These are phyloP conservation scores for Hypocreales sp. DNA, from an alignment of 2,329 filamentous ascomycete genomes.

Conservation along the genomic window DNA sequence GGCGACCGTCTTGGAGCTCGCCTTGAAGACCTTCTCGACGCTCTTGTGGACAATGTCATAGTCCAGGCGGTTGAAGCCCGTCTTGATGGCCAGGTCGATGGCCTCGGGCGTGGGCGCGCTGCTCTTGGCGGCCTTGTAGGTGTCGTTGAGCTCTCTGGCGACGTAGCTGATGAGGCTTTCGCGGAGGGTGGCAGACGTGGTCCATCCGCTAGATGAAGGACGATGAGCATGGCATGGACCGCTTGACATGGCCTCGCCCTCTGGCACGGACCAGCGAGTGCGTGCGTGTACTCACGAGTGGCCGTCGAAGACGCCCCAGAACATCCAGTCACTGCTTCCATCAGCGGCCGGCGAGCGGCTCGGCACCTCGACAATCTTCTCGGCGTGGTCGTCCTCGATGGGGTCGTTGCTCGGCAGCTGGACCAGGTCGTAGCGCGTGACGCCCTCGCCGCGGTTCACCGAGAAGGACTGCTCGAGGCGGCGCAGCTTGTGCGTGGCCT, in stretches of 20 bases:
- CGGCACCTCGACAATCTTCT: slow-evolving; percentile 91
- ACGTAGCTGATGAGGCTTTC: slow-evolving; percentile 88
- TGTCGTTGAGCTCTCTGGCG: slow-evolving; percentile 79
- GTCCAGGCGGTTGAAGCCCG: slow-evolving; percentile 75
- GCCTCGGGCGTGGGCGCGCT: slow-evolving; percentile 60
- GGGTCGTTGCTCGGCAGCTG: slow-evolving; percentile 94
- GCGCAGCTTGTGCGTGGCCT: slow-evolving; percentile 79
- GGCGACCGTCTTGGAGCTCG: slow-evolving; percentile 76
- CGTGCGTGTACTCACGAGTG: slow-evolving; percentile 52
- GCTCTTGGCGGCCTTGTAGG: slow-evolving; percentile 59
- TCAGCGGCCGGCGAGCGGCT: slow-evolving; percentile 27
- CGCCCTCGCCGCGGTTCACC: slow-evolving; percentile 77
- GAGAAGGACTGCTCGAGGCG: slow-evolving; percentile 84
- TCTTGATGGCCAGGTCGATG: slow-evolving; percentile 84
- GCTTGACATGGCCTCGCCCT: background rate
- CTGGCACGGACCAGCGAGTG: no score
- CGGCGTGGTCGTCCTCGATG: slow-evolving; percentile 95
- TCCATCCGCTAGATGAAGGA: slow-evolving; percentile 65
- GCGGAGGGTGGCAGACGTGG: slow-evolving; percentile 87
- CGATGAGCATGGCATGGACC: background rate
- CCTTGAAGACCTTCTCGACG: slow-evolving; percentile 79
- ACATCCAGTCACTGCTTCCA: slow-evolving; percentile 80
- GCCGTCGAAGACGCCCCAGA: slow-evolving; percentile 98
- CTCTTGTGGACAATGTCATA: slow-evolving; percentile 90
- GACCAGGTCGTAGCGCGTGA: slow-evolving; percentile 86